Percentiles rank a stretch among this genome's conserved stretches.
These are phyloP conservation scores for Xylaria scruposa DNA, from an alignment of 495 filamentous ascomycete genomes.

Conservation along the genomic window DNA sequence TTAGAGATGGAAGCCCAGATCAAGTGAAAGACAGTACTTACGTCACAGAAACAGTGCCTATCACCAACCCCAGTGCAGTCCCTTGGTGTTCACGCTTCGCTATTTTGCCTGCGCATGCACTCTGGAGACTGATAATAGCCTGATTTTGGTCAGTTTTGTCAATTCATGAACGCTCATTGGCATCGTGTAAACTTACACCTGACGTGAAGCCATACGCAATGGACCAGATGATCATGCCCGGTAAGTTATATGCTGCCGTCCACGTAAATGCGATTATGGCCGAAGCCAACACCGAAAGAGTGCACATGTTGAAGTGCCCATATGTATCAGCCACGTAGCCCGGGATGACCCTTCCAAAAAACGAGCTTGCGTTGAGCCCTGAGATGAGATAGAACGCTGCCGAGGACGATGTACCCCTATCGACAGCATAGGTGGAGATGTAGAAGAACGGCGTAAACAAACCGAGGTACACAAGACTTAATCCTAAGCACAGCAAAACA, in stretches of 20 bases:
- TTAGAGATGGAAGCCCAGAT: background rate
- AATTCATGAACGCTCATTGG: background rate
- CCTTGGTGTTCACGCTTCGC: slow-evolving; percentile 42
- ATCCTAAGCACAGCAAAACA: slow-evolving; percentile 28
- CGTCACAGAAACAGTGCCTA: slow-evolving; percentile 45
- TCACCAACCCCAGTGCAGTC: slow-evolving; percentile 54
- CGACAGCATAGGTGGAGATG: slow-evolving; percentile 53
- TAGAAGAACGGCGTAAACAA: slow-evolving; percentile 62
- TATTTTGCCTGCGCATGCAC: slow-evolving; percentile 34
- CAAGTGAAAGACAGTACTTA: slow-evolving; percentile 12
- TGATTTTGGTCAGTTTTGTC: slow-evolving; percentile 18
- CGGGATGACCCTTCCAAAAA: slow-evolving; percentile 60
- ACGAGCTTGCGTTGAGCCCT: slow-evolving; percentile 54
- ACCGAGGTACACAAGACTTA: slow-evolving; percentile 51
- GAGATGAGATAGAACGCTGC: slow-evolving; percentile 58
- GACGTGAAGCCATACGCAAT: slow-evolving; percentile 41
- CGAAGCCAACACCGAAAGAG: slow-evolving; percentile 33
- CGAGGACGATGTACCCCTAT: slow-evolving; percentile 43
- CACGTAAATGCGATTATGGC: slow-evolving; percentile 49
- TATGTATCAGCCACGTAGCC: slow-evolving; percentile 56
- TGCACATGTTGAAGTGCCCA: slow-evolving; percentile 55
- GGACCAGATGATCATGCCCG: slow-evolving; percentile 45
- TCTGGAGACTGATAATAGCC: slow-evolving; percentile 34
- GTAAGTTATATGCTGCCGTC: slow-evolving; percentile 44
- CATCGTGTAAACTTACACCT: slow-evolving; percentile 28